Base-by-base conservation (phyloP, 495 filamentous ascomycete species). In the Massariosphaeria phaeospora region DNA sequence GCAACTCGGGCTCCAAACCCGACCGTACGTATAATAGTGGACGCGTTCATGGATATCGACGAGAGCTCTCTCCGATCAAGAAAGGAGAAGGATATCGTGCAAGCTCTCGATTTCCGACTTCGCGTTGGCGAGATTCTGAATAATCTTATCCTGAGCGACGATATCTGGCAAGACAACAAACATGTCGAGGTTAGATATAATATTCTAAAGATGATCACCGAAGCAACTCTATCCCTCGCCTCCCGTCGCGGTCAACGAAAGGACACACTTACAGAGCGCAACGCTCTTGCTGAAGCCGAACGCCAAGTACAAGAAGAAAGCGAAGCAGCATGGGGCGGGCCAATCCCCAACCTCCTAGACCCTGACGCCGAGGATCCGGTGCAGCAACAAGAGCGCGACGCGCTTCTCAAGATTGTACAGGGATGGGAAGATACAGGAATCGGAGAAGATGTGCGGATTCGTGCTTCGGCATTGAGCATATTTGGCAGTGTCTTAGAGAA, bases 391-490 rank as follows among this genome's bases (percentile, higher is more conserved):
- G 63, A 66, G 21, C 20, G 36, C 9, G 61, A 65, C 36, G 31
- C 43, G 10, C 70, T 85, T 0, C 76, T 76, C 13, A 76, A 77
- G 40, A 87, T 94, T 31, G 75, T 94, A 1, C 70, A 75, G 4
- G 85, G 85, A 4, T 95, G 89, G 89, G 79, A 83, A 46, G 76
- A 76, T 35, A 84, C 78, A 45, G 78, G 81, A 1, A 76, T 79
- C 0, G 74, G 78, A 17, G 89, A 95, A 60, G 89, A 95, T 62
- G 72, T 91, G 1, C 77, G 89, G 12, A 76, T 90, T 31, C 81
- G 89, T 5, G 76, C 87, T 8, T 93, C 88, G 0, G 88, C 89
- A 2, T 68, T 95, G 0, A 86, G 84, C 4, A 78, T 95, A 15
- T 73, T 93, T 17, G 79, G 80, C 0, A 73, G 72, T 0, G 80